Conservation (phyloP, 1,139 yeast genomes). For the Williopsis jadinii region DNA sequence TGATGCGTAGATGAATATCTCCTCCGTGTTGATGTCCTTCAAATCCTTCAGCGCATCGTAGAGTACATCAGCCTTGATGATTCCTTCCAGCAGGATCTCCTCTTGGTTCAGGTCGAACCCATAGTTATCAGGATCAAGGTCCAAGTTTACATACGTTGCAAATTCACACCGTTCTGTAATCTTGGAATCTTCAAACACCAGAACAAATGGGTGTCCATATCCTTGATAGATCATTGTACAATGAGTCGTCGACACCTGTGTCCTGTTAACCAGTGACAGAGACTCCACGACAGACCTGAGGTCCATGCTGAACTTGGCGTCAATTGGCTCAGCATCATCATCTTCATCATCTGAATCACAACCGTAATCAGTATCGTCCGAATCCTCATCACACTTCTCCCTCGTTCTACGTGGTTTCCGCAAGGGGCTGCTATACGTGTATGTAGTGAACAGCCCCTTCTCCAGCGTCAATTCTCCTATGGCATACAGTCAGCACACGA, state of each 20-base stretch:
- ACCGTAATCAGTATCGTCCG: not conserved
- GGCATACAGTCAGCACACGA: not conserved
- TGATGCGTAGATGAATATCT: conserved; percentile 21
- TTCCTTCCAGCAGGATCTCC: conserved; percentile 52
- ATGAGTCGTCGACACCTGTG: conserved; percentile 28
- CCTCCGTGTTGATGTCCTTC: conserved; percentile 33
- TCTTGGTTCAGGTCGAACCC: conserved; percentile 42
- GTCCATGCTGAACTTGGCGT: conserved; percentile 29
- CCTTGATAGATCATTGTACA: conserved; percentile 45
- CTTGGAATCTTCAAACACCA: conserved; percentile 64
- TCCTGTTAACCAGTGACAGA: conserved; percentile 32
- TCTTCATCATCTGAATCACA: conserved; percentile 10
- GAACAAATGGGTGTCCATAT: conserved; percentile 56
- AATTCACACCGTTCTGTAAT: conserved; percentile 71
- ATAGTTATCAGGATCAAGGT: conserved; percentile 29
- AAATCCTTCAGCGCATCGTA: conserved; percentile 62
- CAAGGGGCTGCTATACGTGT: not conserved
- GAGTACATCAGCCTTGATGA: conserved; percentile 59
- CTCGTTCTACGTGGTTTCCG: not conserved
- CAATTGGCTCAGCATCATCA: conserved; percentile 9
- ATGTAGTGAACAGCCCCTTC: conserved; percentile 27
- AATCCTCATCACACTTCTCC: not conserved
- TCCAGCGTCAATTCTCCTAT: conserved; percentile 18
- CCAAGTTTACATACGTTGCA: conserved; percentile 37
- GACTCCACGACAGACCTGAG: conserved; percentile 38